Percentiles rank a stretch among this genome's conserved stretches.
Conservation (phyloP, 1,284 basidiomycete species). For the Ceratobasidium sp. region DNA sequence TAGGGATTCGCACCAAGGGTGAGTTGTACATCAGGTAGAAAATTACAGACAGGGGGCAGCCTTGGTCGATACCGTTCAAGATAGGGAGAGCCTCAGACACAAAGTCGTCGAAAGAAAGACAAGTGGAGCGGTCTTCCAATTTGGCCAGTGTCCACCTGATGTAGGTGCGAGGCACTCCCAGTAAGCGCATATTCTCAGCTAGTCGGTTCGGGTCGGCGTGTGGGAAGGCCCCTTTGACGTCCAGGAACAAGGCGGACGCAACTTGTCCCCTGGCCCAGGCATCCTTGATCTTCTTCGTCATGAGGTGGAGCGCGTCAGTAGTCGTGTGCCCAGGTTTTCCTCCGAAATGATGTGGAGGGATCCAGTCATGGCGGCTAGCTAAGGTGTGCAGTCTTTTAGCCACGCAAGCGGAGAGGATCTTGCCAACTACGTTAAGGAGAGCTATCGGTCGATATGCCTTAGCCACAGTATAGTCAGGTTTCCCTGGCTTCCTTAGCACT, state of each 20-base stretch:
- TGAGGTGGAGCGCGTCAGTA: too few species aligned
- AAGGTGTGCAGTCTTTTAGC: slow-evolving; percentile 54
- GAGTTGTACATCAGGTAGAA: slow-evolving; percentile 27
- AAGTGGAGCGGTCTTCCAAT: neutral
- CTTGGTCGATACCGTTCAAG: too few species aligned
- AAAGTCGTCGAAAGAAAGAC: neutral
- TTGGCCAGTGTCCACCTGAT: neutral
- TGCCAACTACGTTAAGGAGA: slow-evolving; percentile 46
- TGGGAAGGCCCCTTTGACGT: slow-evolving; percentile 50
- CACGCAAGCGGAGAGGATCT: slow-evolving; percentile 53
- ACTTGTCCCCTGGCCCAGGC: slow-evolving; percentile 26
- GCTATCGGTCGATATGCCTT: too few species aligned
- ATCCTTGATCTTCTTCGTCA: too few species aligned
- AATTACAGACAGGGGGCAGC: neutral
- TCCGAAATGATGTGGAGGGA: too few species aligned
- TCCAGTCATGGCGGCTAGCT: slow-evolving; percentile 28
- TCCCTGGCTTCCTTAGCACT: too few species aligned
- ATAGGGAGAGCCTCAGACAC: neutral
- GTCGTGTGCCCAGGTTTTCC: too few species aligned
- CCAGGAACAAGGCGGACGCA: slow-evolving; percentile 41
- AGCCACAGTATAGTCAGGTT: too few species aligned
- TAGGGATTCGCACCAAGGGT: neutral
- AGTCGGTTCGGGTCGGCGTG: too few species aligned
- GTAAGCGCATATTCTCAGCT: too few species aligned
- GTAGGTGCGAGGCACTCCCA: too few species aligned